Evolutionary conservation across 495 filamentous ascomycete species (phyloP), one percentile per base, ranked within the genome.

Genomic region (Penicillium pancosmium): DNA sequence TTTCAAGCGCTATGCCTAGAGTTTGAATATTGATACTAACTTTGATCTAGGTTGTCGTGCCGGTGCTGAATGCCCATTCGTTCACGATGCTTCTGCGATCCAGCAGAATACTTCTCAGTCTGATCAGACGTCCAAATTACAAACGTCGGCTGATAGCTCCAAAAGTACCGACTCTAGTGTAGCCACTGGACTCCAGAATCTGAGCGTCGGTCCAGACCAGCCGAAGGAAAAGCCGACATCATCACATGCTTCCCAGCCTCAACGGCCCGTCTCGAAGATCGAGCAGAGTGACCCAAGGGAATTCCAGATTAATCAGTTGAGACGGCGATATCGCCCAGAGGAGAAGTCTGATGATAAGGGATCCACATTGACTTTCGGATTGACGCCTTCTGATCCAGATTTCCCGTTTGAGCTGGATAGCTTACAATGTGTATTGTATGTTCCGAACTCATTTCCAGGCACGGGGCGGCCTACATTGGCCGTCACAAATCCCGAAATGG

Each of bases 311-410:
- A 82, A 82, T 52, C 92, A 95, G 74, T 69, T 96, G 55, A 80
- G 83, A 63, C 86, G 86, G 34, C 84, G 92, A 12, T 95, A 85
- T 68, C 81, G 78, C 46, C 87, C 89, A 31, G 76, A 78, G 18
- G 84, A 91, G 64, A 76, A 73, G 15, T 74, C 72, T 10, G 71
- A 82, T 54, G 70, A 80, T 35, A 75, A 80, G 52, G 84, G 81
- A 12, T 84, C 80, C 7, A 79, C 80, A 13, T 70, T 93, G 19
- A 69, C 74, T 0, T 90, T 96, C 69, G 78, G 76, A 19, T 62
- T 97, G 55, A 73, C 70, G 13, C 92, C 92, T 5, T 93, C 91
- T n/a, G 92, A 95, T 66, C 91, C 91, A 0, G 91, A 95, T 66
- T 93, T 93, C 59, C 87, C 91, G 5, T 95, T 90, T 59, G 89